Evolutionary conservation across 768 basidiomycete species (phyloP), one percentile per base, ranked within the genome.

Genomic region (Boletus subparvulus): DNA sequence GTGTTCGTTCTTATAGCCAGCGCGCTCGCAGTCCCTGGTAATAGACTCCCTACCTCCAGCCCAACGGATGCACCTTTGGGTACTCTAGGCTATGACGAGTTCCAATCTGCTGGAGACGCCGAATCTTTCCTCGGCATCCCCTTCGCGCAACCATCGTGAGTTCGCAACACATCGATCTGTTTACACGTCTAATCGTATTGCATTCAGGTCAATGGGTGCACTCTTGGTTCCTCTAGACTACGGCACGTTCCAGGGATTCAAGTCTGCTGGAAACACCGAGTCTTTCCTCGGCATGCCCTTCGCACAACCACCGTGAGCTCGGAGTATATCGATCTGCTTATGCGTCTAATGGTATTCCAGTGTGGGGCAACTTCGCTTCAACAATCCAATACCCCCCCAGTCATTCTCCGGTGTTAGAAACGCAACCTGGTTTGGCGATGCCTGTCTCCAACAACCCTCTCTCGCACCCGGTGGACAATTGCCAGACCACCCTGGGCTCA

Each of bases 391-490:
- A 0, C n/a, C 60, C 0, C 58, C 60, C 1, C 42, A 32, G 50
- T 2, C 52, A 11, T 54, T 54, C 16, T 39, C 43, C 10, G 45
- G 28, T 1, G 16, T 54, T 14, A 19, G 11, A 24, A 32, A 47
- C 10, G 52, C 45, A 30, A 47, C 36, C 14, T 7, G 3, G 36
- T 54, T 45, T 49, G 76, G 78, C 13, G 59, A 72, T 30, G 69
- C 77, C 4, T 80, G 79, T 51, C 72, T 73, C 17, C 78, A 81
- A 52, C 77, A 75, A 47, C 44, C 47, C 21, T 0, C 16, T 3
- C 28, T 55, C 8, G 56, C 2, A 6, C 37, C 48, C n/a, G 47
- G 47, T 9, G 47, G 13, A 32, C 10, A 16, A 1, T 35, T 54
- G 0, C 49, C 54, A 0, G 12, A 24, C 10, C 49, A 46, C 17